Conservation (phyloP, 31 red algal genomes). For the Bonnemaisonia californica region DNA sequence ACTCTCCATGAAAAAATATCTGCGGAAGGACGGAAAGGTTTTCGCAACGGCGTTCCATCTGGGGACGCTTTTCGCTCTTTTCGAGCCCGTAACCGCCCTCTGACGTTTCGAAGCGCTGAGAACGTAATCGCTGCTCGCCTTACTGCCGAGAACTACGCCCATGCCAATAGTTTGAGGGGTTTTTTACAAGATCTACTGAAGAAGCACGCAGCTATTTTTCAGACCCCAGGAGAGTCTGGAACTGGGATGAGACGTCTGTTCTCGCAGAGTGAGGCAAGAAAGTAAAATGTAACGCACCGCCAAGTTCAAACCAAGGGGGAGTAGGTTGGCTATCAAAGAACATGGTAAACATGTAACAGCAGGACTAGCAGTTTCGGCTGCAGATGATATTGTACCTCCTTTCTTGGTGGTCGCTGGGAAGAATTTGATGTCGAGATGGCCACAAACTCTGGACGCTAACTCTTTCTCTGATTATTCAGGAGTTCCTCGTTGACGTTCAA, state of each 20-base stretch:
- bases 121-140: not conserved
- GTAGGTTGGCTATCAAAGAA: not conserved
- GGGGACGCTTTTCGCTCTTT: not conserved
- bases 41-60: not conserved
- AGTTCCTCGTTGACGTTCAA: no score
- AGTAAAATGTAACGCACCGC: not conserved
- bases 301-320: not conserved
- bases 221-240: not conserved
- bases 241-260: not conserved
- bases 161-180: not conserved
- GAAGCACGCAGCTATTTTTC: not conserved
- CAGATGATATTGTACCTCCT: not conserved
- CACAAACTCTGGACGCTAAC: no score
- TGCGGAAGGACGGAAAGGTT: not conserved
- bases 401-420: not conserved
- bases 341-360: not conserved
- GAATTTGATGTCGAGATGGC: no score
- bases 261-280: not conserved
- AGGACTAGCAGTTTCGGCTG: not conserved
- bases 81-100: not conserved
- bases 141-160: not conserved
- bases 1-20: not conserved
- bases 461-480: no score
- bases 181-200: not conserved
- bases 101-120: not conserved